These are phyloP conservation scores for Cicer chorassanicum DNA, from an alignment of 306 rosid species.

Conservation along the genomic window DNA sequence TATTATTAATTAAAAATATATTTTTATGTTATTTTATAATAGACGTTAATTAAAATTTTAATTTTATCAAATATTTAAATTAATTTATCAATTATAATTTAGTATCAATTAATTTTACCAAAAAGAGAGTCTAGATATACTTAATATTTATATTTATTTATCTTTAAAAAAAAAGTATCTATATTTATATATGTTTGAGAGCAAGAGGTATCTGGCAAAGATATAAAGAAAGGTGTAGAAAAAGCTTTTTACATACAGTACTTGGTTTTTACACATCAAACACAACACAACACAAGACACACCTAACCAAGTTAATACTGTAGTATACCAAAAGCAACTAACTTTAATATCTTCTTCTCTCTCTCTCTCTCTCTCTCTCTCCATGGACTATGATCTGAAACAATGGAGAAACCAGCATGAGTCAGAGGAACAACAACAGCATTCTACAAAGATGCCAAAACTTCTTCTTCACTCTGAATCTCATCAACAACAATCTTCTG, in stretches of 20 bases:
- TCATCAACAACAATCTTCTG: slow-evolving; percentile 58
- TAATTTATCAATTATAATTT: too few relatives aligned
- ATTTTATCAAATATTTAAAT: too few relatives aligned
- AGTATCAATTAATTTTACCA: too few relatives aligned
- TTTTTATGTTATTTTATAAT: too few relatives aligned
- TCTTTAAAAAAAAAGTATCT: too few relatives aligned
- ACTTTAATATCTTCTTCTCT: neutral
- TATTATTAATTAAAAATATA: too few relatives aligned
- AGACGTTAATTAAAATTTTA: too few relatives aligned
- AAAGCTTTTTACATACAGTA: slow-evolving; percentile 43
- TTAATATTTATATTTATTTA: too few relatives aligned
- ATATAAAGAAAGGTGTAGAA: slow-evolving; percentile 56
- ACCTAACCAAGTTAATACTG: slow-evolving; percentile 38
- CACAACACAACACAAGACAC: neutral
- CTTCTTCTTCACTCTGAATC: slow-evolving; percentile 55
- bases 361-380: slow-evolving; percentile 47
- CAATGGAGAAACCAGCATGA: slow-evolving; percentile 88
- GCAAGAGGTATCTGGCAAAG: slow-evolving; percentile 54
- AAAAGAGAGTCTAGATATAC: too few relatives aligned
- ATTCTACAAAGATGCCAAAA: slow-evolving; percentile 85
- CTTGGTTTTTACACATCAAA: slow-evolving; percentile 57
- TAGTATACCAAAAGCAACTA: slow-evolving; percentile 36
- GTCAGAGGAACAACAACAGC: slow-evolving; percentile 72
- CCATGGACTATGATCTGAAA: slow-evolving; percentile 86
- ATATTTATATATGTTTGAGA: too few relatives aligned